Evolutionary conservation across 1,284 basidiomycete genomes (phyloP).

Genomic region (Tilletia horrida): DNA sequence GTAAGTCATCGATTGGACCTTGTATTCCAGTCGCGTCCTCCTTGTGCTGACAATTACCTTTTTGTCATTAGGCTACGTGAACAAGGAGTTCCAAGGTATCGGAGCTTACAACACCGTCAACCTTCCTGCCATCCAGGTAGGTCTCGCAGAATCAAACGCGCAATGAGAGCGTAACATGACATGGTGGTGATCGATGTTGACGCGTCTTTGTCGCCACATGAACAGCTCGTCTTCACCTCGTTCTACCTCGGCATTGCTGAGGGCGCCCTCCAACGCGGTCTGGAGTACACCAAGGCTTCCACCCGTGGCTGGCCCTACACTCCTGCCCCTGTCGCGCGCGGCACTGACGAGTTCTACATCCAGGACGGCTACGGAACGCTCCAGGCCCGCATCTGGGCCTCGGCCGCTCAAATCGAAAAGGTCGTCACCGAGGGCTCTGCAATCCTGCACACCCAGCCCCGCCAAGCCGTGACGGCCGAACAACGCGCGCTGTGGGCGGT

Average conservation of each 20-base stretch:
- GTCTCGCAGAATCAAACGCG: neutral
- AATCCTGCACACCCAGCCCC: conserved; percentile 37
- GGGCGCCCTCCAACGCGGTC: conserved; percentile 47
- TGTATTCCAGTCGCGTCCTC: neutral
- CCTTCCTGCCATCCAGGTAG: conserved; percentile 50
- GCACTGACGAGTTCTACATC: conserved; percentile 53
- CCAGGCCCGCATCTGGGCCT: conserved; percentile 51
- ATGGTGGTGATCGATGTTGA: neutral
- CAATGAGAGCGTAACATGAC: no score
- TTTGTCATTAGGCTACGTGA: conserved; percentile 27
- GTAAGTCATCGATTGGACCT: conserved; percentile 21
- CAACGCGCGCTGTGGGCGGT: conserved; percentile 53
- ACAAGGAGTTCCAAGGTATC: conserved; percentile 38
- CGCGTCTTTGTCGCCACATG: neutral
- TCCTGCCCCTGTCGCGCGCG: conserved; percentile 38
- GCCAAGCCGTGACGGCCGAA: conserved; percentile 40
- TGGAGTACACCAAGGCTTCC: conserved; percentile 49
- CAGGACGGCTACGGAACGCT: conserved; percentile 53
- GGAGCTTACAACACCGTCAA: conserved; percentile 53
- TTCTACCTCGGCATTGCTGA: conserved; percentile 55
- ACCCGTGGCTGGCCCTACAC: conserved; percentile 54
- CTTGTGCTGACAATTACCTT: neutral
- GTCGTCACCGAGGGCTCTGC: conserved; percentile 32
- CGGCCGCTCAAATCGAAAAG: conserved; percentile 48
- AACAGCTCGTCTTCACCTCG: conserved; percentile 46